Percentiles rank a stretch among this genome's conserved stretches.
These are phyloP conservation scores for Dactylellina leptospora DNA, from an alignment of 2,329 filamentous ascomycete genomes.

Conservation along the genomic window DNA sequence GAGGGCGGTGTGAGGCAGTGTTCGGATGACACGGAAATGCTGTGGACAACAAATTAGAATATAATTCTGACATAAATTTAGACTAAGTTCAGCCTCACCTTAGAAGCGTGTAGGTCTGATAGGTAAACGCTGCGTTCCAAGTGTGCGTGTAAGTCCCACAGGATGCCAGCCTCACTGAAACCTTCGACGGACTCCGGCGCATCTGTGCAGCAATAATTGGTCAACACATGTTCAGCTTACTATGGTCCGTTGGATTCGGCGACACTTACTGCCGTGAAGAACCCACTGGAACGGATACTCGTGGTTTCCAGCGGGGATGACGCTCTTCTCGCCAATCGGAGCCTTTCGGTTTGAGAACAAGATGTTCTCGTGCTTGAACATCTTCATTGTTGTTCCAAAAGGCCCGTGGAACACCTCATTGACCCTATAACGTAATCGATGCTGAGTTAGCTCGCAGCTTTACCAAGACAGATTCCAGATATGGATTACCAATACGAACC, in stretches of 20 bases:
- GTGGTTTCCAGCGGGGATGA: conserved; percentile 77
- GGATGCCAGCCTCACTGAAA: conserved; percentile 82
- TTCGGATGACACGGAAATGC: conserved; percentile 79
- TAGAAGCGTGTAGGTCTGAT: conserved; percentile 83
- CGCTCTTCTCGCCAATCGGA: conserved; percentile 65
- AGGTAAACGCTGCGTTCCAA: conserved; percentile 86
- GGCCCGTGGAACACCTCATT: conserved; percentile 67
- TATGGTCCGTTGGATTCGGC: conserved; percentile 59
- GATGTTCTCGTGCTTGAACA: conserved; percentile 76
- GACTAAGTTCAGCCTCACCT: conserved; percentile 60
- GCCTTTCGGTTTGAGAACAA: conserved; percentile 64
- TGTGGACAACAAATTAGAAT: conserved; percentile 45
- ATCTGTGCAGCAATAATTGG: conserved; percentile 32
- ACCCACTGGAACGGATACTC: conserved; percentile 82
- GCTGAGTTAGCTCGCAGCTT: conserved; percentile 62
- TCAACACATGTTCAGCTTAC: conserved; percentile 29
- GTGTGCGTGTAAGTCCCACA: conserved; percentile 90
- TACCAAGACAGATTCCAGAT: conserved; percentile 16
- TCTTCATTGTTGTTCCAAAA: conserved; percentile 67
- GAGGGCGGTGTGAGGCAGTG: conserved; percentile 76
- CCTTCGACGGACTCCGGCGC: conserved; percentile 88
- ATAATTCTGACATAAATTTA: conserved; percentile 8
- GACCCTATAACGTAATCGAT: conserved; percentile 59
- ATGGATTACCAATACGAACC: conserved; percentile 65
- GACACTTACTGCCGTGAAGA: conserved; percentile 70